Evolutionary conservation across 495 filamentous ascomycete species (phyloP).

Genomic region (Penicillium lagena): DNA sequence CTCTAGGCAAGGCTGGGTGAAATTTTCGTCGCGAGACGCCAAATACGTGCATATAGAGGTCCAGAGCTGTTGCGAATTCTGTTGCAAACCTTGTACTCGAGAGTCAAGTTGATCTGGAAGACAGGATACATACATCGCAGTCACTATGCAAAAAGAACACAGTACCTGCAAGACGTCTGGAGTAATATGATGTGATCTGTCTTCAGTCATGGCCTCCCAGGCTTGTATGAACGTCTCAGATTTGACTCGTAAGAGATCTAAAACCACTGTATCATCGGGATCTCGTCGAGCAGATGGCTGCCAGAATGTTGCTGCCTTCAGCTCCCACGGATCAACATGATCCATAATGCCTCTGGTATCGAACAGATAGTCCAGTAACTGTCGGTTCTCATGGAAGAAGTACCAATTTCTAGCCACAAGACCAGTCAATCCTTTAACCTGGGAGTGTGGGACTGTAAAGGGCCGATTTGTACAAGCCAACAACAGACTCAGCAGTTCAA

Average conservation of each 20-base stretch:
- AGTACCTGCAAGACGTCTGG: conserved; percentile 41
- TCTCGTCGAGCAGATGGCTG: conserved; percentile 22
- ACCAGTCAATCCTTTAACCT: conserved; percentile 19
- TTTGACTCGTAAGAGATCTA: conserved; percentile 41
- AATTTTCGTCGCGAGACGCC: conserved; percentile 15
- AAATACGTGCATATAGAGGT: conserved; percentile 28
- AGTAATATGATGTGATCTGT: conserved; percentile 38
- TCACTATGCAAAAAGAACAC: conserved; percentile 35
- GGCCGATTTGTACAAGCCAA: conserved; percentile 36
- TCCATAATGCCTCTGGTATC: conserved; percentile 17
- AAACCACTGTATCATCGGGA: conserved; percentile 32
- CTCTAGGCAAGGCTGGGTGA: conserved; percentile 27
- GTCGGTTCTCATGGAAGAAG: conserved; percentile 26
- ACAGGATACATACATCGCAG: conserved; percentile 26
- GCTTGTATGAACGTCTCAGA: conserved; percentile 36
- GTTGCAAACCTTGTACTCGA: conserved; percentile 20
- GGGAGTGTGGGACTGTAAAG: conserved; percentile 11
- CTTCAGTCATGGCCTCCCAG: conserved; percentile 35
- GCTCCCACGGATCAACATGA: conserved; percentile 22
- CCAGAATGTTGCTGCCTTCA: conserved; percentile 12
- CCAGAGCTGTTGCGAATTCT: conserved; percentile 30
- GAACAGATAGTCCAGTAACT: conserved; percentile 31
- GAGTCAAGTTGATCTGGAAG: conserved; percentile 22
- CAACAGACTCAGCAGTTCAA: conserved; percentile 31
- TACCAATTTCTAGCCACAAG: conserved; percentile 29